Conservation (phyloP, 176 grass and related monocot genomes). For the Otatea glauca region DNA sequence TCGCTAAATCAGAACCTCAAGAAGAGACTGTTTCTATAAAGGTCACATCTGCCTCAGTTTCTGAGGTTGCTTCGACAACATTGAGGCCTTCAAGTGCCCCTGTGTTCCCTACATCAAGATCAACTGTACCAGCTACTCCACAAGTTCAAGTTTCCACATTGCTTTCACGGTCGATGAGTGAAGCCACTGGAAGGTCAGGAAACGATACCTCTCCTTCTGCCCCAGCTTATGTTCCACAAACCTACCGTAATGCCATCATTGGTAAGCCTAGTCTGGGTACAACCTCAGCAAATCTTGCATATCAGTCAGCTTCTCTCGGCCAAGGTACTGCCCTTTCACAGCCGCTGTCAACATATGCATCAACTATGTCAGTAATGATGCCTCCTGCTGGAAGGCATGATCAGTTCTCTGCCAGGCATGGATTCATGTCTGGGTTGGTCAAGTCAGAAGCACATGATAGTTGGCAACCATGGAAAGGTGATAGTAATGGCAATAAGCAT, state of each 20-base stretch:
- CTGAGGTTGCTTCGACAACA: constrained; percentile 42
- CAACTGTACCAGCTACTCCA: constrained; percentile 48
- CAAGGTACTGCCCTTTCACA: constrained; percentile 48
- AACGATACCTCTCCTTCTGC: constrained; percentile 55
- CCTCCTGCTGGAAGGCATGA: constrained; percentile 54
- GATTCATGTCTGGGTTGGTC: constrained; percentile 55
- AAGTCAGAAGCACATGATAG: constrained; percentile 43
- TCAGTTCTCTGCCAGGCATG: constrained; percentile 48
- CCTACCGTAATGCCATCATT: constrained; percentile 75
- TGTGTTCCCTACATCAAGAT: constrained; percentile 55
- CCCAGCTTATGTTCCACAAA: constrained; percentile 61
- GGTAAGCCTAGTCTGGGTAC: constrained; percentile 43
- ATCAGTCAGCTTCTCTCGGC: constrained; percentile 38
- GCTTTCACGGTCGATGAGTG: constrained; percentile 74
- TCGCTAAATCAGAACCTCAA: constrained; percentile 46
- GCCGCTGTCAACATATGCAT: constrained; percentile 49
- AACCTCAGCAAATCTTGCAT: constrained; percentile 35
- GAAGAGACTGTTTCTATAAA: constrained; percentile 37
- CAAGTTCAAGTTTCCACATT: constrained; percentile 52
- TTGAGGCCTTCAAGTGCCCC: constrained; percentile 90
- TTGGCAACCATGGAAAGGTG: constrained; percentile 62
- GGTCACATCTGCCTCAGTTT: constrained; percentile 39
- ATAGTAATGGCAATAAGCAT: constrained; percentile 49
- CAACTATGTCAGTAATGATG: constrained; percentile 49
- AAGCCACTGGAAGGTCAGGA: constrained; percentile 56